Conservation (phyloP, 345 rosid species). For the Euphorbia tirucalli region DNA sequence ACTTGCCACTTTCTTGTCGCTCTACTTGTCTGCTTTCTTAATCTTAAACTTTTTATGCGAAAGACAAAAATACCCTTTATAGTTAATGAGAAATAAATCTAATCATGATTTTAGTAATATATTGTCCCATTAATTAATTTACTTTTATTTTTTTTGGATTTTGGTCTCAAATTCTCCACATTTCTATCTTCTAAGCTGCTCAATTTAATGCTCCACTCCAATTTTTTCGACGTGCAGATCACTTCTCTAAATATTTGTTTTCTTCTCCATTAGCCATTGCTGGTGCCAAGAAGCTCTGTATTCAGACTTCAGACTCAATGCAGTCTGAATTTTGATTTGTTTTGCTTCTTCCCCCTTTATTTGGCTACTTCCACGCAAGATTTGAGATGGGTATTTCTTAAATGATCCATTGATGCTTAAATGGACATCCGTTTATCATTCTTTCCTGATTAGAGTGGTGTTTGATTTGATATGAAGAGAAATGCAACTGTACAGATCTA, state of each 20-base stretch:
- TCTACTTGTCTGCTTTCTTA: too few species aligned
- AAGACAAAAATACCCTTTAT: slow-evolving; percentile 7
- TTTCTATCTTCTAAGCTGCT: slow-evolving; percentile 5
- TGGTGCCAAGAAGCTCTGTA: background rate
- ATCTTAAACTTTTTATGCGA: background rate
- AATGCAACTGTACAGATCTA: slow-evolving; percentile 23
- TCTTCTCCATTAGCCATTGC: too few species aligned
- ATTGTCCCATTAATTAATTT: background rate
- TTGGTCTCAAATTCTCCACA: background rate
- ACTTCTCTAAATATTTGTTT: too few species aligned
- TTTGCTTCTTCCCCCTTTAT: background rate
- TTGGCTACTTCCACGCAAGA: slow-evolving; percentile 29
- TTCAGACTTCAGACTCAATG: too few species aligned
- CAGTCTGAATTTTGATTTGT: slow-evolving; percentile 8
- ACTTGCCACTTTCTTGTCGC: too few species aligned
- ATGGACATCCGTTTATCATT: slow-evolving; percentile 24
- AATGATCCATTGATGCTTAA: slow-evolving; percentile 21
- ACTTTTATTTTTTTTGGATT: background rate
- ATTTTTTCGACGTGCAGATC: slow-evolving; percentile 9
- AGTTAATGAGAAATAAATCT: too few species aligned
- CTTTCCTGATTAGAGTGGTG: too few species aligned
- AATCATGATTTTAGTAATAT: background rate
- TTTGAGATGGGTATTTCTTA: slow-evolving; percentile 30
- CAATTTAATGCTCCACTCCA: background rate
- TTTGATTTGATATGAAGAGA: slow-evolving; percentile 15